Conservation (phyloP, 2,329 filamentous ascomycete genomes). For the Fusarium algeriense region DNA sequence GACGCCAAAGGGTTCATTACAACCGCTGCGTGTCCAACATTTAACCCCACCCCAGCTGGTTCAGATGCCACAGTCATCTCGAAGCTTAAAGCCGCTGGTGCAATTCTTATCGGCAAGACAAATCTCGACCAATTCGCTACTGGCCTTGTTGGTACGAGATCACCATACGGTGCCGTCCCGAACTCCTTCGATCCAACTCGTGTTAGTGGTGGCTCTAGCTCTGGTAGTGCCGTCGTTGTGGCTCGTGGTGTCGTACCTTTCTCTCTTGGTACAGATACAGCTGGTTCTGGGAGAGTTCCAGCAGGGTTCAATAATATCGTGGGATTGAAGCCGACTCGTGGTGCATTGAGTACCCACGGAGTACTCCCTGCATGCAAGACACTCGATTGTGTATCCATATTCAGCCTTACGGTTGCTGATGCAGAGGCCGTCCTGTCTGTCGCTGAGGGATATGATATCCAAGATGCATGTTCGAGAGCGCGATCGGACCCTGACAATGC, state of each 20-base stretch:
- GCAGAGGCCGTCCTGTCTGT: conserved; percentile 63
- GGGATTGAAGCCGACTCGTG: conserved; percentile 65
- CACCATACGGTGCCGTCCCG: conserved; percentile 68
- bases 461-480: conserved; percentile 65
- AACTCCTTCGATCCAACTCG: conserved; percentile 60
- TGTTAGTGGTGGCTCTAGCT: conserved; percentile 66
- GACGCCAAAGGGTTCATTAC: conserved; percentile 64
- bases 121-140: conserved; percentile 74
- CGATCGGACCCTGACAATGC: conserved; percentile 30
- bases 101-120: conserved; percentile 69
- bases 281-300: conserved; percentile 66
- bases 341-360: conserved; percentile 62
- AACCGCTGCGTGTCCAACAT: conserved; percentile 65
- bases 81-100: conserved; percentile 64
- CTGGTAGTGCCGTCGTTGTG: conserved; percentile 68
- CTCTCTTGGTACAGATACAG: conserved; percentile 68
- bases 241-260: conserved; percentile 66
- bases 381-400: conserved; percentile 68
- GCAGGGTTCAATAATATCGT: conserved; percentile 66
- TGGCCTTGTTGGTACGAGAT: conserved; percentile 71
- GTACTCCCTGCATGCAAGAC: conserved; percentile 68
- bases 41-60: conserved; percentile 59
- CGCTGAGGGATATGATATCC: conserved; percentile 60
- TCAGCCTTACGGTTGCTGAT: conserved; percentile 62
- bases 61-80: conserved; percentile 62